Conservation (phyloP, 2,329 filamentous ascomycete species). For the Stromatinia cepivora region DNA sequence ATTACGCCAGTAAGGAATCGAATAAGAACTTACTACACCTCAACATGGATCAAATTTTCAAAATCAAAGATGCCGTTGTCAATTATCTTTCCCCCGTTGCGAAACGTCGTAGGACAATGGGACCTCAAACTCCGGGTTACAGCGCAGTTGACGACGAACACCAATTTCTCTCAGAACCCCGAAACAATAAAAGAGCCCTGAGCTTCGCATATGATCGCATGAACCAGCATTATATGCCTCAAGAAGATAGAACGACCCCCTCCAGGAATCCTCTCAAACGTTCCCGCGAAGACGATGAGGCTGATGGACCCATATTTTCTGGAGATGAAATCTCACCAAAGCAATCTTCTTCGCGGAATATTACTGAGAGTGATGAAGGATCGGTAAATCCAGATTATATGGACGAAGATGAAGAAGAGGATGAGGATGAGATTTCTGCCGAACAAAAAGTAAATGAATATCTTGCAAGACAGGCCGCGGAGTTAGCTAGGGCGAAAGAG, state of each 20-base stretch:
- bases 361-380: slow-evolving; percentile 13
- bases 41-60: slow-evolving; percentile 37
- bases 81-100: slow-evolving; percentile 36
- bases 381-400: slow-evolving; percentile 1
- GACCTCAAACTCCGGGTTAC: slow-evolving; percentile 29
- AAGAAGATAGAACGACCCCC: slow-evolving; percentile 24
- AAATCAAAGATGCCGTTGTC: slow-evolving; percentile 36
- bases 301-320: slow-evolving; percentile 23
- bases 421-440: slow-evolving; percentile 26
- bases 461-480: slow-evolving; percentile 36
- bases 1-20: not conserved
- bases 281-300: slow-evolving; percentile 31
- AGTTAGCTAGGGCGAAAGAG: slow-evolving; percentile 31
- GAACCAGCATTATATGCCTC: slow-evolving; percentile 29
- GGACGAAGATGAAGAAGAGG: slow-evolving; percentile 22
- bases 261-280: slow-evolving; percentile 35
- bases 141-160: slow-evolving; percentile 23
- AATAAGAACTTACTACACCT: not conserved
- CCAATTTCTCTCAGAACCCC: slow-evolving; percentile 30
- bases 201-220: slow-evolving; percentile 24
- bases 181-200: slow-evolving; percentile 25
- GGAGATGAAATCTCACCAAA: slow-evolving; percentile 28
- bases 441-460: slow-evolving; percentile 38
- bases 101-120: slow-evolving; percentile 40
- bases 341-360: slow-evolving; percentile 29